phyloP scores from a whole-genome alignment of 306 rosid species.

The Vachellia pachyceras region DNA sequence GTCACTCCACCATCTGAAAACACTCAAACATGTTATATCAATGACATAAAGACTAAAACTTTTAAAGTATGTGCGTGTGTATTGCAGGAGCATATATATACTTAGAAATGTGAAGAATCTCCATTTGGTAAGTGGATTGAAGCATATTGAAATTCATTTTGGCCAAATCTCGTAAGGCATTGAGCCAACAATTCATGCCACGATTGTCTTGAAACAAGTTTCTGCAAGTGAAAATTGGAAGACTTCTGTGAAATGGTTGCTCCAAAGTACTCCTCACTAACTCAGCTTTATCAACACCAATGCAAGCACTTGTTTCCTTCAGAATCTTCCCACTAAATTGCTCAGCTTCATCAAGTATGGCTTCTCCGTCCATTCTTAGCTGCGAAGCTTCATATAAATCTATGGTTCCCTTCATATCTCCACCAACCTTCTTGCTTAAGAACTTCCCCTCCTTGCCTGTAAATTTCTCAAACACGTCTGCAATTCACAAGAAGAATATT shows the following conservation, averaged over 20 bases:
- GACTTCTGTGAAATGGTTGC: constrained; percentile 64
- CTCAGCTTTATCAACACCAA: constrained; percentile 35
- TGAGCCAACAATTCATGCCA: constrained; percentile 46
- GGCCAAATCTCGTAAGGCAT: constrained; percentile 49
- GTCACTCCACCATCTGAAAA: constrained; percentile 65
- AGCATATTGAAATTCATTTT: constrained; percentile 48
- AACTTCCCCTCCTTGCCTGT: constrained; percentile 37
- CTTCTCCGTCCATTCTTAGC: constrained; percentile 41
- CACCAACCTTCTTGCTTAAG: constrained; percentile 11
- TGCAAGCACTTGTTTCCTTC: constrained; percentile 8
- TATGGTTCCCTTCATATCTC: constrained; percentile 36
- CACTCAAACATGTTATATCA: background rate
- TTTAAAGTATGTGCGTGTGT: background rate
- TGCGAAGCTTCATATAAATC: constrained; percentile 52
- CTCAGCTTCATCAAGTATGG: constrained; percentile 45
- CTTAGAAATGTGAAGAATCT: constrained; percentile 53
- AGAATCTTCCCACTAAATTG: constrained; percentile 35
- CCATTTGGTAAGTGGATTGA: constrained; percentile 46
- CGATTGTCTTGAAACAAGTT: constrained; percentile 34
- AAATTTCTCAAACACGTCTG: constrained; percentile 50
- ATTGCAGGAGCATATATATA: background rate
- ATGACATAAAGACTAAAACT: background rate
- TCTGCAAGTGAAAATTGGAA: constrained; percentile 51
- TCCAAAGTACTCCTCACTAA: constrained; percentile 46
- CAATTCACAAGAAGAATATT: background rate